Base-by-base conservation (phyloP, 2,329 filamentous ascomycete species). In the Penicillium sp. region DNA sequence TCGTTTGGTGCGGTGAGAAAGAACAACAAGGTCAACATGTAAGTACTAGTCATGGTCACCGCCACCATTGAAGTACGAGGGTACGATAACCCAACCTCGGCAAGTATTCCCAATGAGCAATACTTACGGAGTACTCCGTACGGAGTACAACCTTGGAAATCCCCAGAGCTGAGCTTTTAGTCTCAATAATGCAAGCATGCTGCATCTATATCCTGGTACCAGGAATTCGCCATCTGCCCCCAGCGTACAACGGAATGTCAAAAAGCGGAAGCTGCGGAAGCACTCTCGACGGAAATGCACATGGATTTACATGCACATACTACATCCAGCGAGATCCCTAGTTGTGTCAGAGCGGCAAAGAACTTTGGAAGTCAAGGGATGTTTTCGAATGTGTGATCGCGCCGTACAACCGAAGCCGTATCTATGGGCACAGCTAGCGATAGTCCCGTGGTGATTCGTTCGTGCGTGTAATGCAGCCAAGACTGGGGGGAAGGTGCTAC, bases 131-230 rank as follows among this genome's bases (percentile, higher is more conserved):
- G 18, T 18, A 18, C 18, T 18, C 18, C 18, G 18, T 18, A 18
- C 18, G 18, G 18, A 18, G 18, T 18, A 18, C 18, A 18, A 18
- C 18, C 18, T 18, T 11, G 11, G 7, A 27, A 6, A 27, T 27
- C 24, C 24, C 24, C 24, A 27, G 24, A 36, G 34, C 16, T 11
- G 24, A 39, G 22, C 22, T 44, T 50, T 29, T n/a, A 47, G 21
- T 39, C 14, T 10, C 44, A 53, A 45, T 44, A 51, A 55, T 61
- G 59, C 59, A 58, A 29, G 50, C 38, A 31, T 50, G 24, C 51
- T 54, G 50, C 50, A 54, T n/a, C 31, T 22, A 34, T 50, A 45
- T 45, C 57, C 55, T 50, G 48, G 45, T 53, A 53, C 42, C 36
- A 56, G 53, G 55, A 21, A 47, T 46, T 32, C 21, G 21, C 13